A percentile compares a stretch with the other conserved stretches of the same genome.
Evolutionary conservation across 371 early-diverging fungal species (phyloP).

Genomic region (Mortierella sp.): DNA sequence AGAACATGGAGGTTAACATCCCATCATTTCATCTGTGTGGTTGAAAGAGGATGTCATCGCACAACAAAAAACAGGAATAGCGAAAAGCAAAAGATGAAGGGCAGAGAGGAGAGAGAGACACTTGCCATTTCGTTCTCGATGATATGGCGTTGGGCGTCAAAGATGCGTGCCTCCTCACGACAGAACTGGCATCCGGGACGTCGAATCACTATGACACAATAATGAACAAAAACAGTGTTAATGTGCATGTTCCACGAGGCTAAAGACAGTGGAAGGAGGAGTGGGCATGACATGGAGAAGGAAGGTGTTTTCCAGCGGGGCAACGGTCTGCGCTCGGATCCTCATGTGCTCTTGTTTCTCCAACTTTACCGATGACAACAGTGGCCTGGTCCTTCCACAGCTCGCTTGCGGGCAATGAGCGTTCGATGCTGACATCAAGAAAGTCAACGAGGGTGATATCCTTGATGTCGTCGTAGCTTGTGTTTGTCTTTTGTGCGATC

Average conservation of each 20-base stretch:
- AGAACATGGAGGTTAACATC: not conserved
- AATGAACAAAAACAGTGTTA: not conserved
- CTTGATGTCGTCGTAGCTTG: constrained; percentile 37
- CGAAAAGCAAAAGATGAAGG: not conserved
- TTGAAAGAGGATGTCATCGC: not conserved
- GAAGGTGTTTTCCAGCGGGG: not conserved
- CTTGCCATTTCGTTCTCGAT: constrained; percentile 54
- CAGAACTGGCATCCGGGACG: constrained; percentile 67
- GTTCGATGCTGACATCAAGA: constrained; percentile 27
- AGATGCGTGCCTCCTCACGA: constrained; percentile 61
- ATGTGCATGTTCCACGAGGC: not conserved
- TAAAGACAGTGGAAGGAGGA: too few species aligned
- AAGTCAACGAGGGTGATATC: constrained; percentile 39
- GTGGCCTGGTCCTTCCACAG: constrained; percentile 49
- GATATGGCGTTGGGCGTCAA: constrained; percentile 37
- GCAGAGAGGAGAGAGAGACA: not conserved
- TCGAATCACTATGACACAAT: constrained; percentile 37
- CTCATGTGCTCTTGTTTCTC: not conserved
- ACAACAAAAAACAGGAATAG: not conserved
- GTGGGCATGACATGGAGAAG: not conserved
- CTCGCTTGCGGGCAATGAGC: constrained; percentile 25
- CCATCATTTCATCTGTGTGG: not conserved
- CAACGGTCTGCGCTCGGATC: not conserved
- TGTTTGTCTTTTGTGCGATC: constrained; percentile 13
- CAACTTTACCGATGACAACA: constrained; percentile 37